Evolutionary conservation across 2,329 filamentous ascomycete genomes (phyloP).

Genomic region (Cladophialophora bantiana): DNA sequence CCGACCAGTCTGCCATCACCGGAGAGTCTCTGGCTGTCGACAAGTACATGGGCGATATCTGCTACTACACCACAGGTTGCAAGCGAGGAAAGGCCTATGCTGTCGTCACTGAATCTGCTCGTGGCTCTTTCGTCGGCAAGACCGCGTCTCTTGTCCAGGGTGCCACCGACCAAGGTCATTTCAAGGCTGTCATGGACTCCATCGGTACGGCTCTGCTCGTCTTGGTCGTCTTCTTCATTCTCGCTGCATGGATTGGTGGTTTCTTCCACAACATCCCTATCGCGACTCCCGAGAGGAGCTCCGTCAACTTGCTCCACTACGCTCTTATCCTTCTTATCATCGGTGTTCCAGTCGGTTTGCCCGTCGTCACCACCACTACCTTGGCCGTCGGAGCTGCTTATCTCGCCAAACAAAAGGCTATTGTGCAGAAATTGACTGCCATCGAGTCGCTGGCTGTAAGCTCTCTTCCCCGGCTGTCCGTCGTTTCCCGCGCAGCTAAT

Average conservation of each 20-base stretch:
- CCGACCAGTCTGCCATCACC: constrained; percentile 81
- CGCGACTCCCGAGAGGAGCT: constrained; percentile 63
- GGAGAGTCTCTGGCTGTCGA: constrained; percentile 80
- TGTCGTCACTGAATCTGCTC: constrained; percentile 71
- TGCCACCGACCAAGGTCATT: constrained; percentile 77
- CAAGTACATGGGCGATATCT: constrained; percentile 77
- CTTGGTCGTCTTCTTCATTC: constrained; percentile 78
- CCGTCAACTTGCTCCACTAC: constrained; percentile 72
- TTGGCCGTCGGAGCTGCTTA: constrained; percentile 79
- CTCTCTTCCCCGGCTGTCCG: constrained; percentile 6
- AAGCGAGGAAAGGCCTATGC: constrained; percentile 80
- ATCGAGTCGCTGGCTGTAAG: constrained; percentile 74
- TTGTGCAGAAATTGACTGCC: constrained; percentile 79
- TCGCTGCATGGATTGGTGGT: constrained; percentile 77
- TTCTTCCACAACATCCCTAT: constrained; percentile 76
- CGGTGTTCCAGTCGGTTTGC: constrained; percentile 80
- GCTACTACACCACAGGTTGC: constrained; percentile 82
- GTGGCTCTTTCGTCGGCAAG: constrained; percentile 77
- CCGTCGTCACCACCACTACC: constrained; percentile 79
- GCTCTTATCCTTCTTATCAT: constrained; percentile 76
- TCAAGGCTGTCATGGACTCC: constrained; percentile 84
- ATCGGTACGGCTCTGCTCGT: constrained; percentile 77
- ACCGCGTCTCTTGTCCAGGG: constrained; percentile 77
- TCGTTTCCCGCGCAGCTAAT: constrained; percentile 14
- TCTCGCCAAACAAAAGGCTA: constrained; percentile 77